Conservation (phyloP, 345 rosid species). For the Streptanthus diversifolius region DNA sequence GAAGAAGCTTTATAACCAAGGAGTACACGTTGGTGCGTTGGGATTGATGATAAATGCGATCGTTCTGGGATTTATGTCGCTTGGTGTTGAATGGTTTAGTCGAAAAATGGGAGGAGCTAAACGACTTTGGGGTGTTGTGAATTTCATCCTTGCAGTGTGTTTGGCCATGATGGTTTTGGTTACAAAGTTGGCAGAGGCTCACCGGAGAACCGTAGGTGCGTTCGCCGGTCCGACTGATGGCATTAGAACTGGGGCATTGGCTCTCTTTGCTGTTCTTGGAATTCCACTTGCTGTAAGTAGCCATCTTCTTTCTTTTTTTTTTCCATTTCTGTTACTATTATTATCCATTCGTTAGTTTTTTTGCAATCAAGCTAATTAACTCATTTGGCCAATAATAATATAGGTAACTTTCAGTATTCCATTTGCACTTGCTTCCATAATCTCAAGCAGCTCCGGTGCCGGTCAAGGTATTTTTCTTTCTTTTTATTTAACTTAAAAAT, state of each 20-base stretch:
- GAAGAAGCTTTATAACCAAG: slow-evolving; percentile 43
- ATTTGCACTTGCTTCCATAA: slow-evolving; percentile 83
- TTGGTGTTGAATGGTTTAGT: slow-evolving; percentile 42
- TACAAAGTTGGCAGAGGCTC: slow-evolving; percentile 51
- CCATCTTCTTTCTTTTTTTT: background rate
- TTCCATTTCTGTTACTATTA: background rate
- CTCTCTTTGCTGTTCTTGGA: slow-evolving; percentile 63
- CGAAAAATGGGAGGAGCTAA: slow-evolving; percentile 48
- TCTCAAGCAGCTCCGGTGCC: slow-evolving; percentile 47
- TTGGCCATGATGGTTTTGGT: slow-evolving; percentile 45
- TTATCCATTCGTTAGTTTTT: no score
- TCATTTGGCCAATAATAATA: no score
- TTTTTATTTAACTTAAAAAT: background rate
- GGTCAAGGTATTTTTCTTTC: slow-evolving; percentile 75
- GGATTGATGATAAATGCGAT: slow-evolving; percentile 73
- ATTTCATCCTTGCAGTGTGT: slow-evolving; percentile 51
- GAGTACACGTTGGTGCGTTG: slow-evolving; percentile 68
- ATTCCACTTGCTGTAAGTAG: slow-evolving; percentile 66
- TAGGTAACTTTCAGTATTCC: slow-evolving; percentile 74
- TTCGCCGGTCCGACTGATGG: slow-evolving; percentile 34
- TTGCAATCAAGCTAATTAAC: no score
- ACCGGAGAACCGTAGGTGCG: slow-evolving; percentile 21
- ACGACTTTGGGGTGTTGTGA: slow-evolving; percentile 62
- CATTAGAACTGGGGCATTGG: slow-evolving; percentile 45
- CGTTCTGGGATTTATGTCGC: slow-evolving; percentile 56